phyloP scores from a whole-genome alignment of 169 alveolate species.

The Cardiosporidium cionae region DNA sequence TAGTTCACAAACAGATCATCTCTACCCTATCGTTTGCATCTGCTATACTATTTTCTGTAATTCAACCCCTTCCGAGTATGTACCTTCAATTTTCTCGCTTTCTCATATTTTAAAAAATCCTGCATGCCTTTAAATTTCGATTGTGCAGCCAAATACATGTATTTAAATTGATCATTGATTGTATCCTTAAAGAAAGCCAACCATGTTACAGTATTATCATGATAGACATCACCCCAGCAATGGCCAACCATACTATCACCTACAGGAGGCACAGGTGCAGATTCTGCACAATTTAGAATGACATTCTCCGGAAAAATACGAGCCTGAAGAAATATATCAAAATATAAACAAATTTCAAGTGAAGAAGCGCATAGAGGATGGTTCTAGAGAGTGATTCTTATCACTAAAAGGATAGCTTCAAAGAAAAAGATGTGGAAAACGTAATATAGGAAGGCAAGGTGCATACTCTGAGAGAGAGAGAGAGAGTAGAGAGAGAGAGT shows the following conservation, averaged over 20 bases:
- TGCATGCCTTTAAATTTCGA: conserved; percentile 89
- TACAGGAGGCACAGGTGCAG: conserved; percentile 87
- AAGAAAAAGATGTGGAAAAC: too few species aligned
- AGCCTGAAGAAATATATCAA: conserved; percentile 11
- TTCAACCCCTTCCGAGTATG: too few species aligned
- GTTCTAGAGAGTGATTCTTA: too few species aligned
- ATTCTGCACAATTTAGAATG: conserved; percentile 83
- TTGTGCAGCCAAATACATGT: conserved; percentile 88
- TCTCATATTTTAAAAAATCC: conserved; percentile 91
- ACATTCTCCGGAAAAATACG: conserved; percentile 88
- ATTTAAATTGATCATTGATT: conserved; percentile 78
- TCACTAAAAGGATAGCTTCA: too few species aligned
- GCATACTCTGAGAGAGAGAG: too few species aligned
- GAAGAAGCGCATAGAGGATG: too few species aligned
- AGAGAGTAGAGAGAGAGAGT: too few species aligned
- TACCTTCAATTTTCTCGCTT: conserved; percentile 82
- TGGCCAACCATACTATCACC: conserved; percentile 89
- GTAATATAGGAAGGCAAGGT: too few species aligned
- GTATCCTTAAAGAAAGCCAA: conserved; percentile 88
- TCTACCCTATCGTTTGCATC: too few species aligned
- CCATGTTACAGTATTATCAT: conserved; percentile 94
- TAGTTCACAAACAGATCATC: too few species aligned
- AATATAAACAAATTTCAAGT: too few species aligned
- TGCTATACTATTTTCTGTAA: too few species aligned
- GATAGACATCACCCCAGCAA: conserved; percentile 91